phyloP scores from a whole-genome alignment of 495 filamentous ascomycete species.

The Penicillium simplicissimum region DNA sequence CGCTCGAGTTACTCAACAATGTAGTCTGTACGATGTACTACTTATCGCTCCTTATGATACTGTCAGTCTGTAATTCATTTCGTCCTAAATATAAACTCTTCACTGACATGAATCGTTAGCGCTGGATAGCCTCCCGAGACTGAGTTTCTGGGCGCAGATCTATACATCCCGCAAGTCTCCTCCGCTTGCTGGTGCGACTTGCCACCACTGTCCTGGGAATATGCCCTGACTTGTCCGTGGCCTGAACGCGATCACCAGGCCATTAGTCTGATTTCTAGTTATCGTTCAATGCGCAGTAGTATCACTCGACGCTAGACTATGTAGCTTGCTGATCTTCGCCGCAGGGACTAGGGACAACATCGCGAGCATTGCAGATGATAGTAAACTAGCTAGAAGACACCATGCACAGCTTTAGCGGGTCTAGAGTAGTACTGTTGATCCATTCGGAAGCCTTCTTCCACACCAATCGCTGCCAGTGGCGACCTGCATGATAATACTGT shows the following conservation, averaged over 20 bases:
- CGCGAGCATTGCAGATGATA: not conserved
- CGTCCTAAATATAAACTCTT: slow-evolving; percentile 24
- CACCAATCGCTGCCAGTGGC: not conserved
- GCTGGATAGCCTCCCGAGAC: slow-evolving; percentile 9
- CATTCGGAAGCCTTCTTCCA: not conserved
- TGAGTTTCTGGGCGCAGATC: slow-evolving; percentile 7
- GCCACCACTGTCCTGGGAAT: slow-evolving; percentile 4
- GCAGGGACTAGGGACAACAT: not conserved
- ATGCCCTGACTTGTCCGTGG: not conserved
- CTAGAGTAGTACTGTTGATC: not conserved
- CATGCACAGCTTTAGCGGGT: not conserved
- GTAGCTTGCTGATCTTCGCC: not conserved
- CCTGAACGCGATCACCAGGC: not conserved
- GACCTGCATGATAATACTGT: not conserved
- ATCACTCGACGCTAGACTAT: not conserved
- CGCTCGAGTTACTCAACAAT: not conserved
- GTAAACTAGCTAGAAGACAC: not conserved
- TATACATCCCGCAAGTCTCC: not conserved
- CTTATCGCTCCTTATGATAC: not conserved
- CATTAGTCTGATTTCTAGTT: not conserved
- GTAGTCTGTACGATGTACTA: not conserved
- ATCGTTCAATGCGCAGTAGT: not conserved
- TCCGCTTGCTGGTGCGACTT: not conserved
- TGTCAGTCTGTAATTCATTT: not conserved
- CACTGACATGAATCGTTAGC: slow-evolving; percentile 13